Evolutionary conservation across 768 basidiomycete genomes (phyloP), one percentile per base, ranked within the genome.

Genomic region (Coprinellus micaceus): DNA sequence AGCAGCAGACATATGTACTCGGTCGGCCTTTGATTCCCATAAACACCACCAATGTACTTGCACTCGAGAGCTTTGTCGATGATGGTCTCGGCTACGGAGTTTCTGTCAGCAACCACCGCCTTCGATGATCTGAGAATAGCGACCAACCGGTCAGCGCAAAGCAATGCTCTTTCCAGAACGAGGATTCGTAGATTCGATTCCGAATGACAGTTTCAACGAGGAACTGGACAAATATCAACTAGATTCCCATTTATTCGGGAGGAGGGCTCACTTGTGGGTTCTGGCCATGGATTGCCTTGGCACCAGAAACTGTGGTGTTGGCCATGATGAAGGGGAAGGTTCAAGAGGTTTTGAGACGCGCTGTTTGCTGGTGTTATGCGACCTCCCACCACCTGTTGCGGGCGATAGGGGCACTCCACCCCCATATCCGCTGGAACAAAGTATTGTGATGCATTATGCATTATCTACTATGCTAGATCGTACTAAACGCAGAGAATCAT

Each of bases 161-260:
- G 68, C 96, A 99, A 63, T 97, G 93, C 68, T 99, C 96, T 75
- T 99, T 99, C 96, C 96, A 99, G 72, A 84, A 99, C 6, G 79
- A 70, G 0, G 90, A 89, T 70, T 98, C 96, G 77, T 96, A 99
- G 58, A 99, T 97, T 59, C 97, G 84, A 66, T 88, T 91, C 52
- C 97, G 86, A 61, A 98, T 95, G 60, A 98, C 91, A 36, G 92
- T 96, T 78, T 98, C 97, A 26, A 99, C 89, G 70, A 99, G 77
- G 70, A 82, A 91, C 94, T 97, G 68, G 46, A 58, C 7, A 64
- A 59, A 67, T 67, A 15, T 43, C 10, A 43, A 7, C 5, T 36
- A 22, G 49, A 37, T 21, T 15, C 13, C n/a, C 19, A 10, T 2
- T 2, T 4, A 17, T n/a, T 6, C 11, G 17, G 15, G 17, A 13